These are phyloP conservation scores for Drosera spatulata DNA, from an alignment of 179 eudicot genomes.

Conservation along the genomic window DNA sequence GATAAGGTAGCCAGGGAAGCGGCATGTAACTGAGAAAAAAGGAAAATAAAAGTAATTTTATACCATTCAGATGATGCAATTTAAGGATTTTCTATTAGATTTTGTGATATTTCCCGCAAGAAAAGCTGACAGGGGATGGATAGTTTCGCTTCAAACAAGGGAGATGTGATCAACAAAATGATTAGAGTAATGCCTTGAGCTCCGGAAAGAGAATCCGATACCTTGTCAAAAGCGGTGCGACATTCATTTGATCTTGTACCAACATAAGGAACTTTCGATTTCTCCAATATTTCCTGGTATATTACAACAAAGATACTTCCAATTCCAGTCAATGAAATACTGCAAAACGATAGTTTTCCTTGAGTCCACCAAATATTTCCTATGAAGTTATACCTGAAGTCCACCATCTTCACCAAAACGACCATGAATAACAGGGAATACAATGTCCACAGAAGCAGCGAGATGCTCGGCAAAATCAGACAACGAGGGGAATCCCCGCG, in stretches of 20 bases:
- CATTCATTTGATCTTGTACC: slow-evolving; percentile 70
- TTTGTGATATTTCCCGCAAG: background rate
- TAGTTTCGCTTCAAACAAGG: background rate
- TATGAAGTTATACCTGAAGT: slow-evolving; percentile 41
- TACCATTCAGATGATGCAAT: too few species aligned
- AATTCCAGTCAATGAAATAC: background rate
- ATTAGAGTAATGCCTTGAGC: background rate
- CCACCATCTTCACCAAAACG: slow-evolving; percentile 96
- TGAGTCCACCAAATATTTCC: background rate
- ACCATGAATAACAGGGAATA: slow-evolving; percentile 91
- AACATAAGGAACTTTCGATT: slow-evolving; percentile 58
- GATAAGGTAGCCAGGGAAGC: background rate
- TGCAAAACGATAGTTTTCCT: background rate
- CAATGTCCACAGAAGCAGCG: slow-evolving; percentile 66
- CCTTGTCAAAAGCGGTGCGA: slow-evolving; percentile 86
- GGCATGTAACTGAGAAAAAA: background rate
- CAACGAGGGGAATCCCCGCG: slow-evolving; percentile 60
- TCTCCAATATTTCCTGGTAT: slow-evolving; percentile 66
- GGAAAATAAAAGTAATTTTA: too few species aligned
- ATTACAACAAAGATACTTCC: background rate
- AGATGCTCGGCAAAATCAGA: slow-evolving; percentile 73
- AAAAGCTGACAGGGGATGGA: too few species aligned
- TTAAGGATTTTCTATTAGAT: background rate
- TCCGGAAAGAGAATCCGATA: slow-evolving; percentile 1
- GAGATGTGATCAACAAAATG: background rate